Evolutionary conservation across 257 asterid genomes (phyloP).

Genomic region (Verbascum thapsus): DNA sequence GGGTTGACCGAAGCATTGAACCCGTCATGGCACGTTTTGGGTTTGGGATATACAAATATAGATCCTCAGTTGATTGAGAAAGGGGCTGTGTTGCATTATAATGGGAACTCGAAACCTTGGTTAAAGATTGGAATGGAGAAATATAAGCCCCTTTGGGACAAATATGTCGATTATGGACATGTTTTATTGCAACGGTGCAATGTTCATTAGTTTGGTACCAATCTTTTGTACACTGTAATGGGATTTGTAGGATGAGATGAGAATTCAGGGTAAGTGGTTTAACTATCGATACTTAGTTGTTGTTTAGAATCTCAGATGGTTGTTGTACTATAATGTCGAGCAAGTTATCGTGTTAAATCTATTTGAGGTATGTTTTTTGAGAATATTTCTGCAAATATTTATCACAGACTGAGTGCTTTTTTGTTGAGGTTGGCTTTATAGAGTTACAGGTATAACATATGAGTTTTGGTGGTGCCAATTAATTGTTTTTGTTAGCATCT

Average conservation of each 20-base stretch:
- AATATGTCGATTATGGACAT: constrained; percentile 56
- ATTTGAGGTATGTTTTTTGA: constrained; percentile 12
- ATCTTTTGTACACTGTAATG: constrained; percentile 37
- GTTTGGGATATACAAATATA: constrained; percentile 61
- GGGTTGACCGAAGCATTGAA: constrained; percentile 62
- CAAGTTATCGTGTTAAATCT: no score
- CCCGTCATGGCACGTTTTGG: constrained; percentile 68
- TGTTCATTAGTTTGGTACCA: constrained; percentile 40
- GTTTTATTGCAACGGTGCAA: constrained; percentile 59
- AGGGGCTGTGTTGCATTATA: constrained; percentile 70
- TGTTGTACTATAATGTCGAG: constrained; percentile 44
- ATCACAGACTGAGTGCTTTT: background rate
- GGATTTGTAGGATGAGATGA: constrained; percentile 23
- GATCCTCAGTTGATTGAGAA: constrained; percentile 55
- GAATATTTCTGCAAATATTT: constrained; percentile 11
- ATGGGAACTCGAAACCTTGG: constrained; percentile 76
- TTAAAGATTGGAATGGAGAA: constrained; percentile 70
- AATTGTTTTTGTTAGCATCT: no score
- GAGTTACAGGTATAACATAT: no score
- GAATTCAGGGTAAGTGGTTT: constrained; percentile 21
- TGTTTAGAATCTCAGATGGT: constrained; percentile 4
- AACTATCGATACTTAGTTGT: constrained; percentile 25
- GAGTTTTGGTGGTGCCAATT: no score
- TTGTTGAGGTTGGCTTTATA: no score
- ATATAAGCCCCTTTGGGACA: constrained; percentile 66